Evolutionary conservation across 2,329 filamentous ascomycete genomes (phyloP).

Genomic region (Alternaria angustiovoidea): DNA sequence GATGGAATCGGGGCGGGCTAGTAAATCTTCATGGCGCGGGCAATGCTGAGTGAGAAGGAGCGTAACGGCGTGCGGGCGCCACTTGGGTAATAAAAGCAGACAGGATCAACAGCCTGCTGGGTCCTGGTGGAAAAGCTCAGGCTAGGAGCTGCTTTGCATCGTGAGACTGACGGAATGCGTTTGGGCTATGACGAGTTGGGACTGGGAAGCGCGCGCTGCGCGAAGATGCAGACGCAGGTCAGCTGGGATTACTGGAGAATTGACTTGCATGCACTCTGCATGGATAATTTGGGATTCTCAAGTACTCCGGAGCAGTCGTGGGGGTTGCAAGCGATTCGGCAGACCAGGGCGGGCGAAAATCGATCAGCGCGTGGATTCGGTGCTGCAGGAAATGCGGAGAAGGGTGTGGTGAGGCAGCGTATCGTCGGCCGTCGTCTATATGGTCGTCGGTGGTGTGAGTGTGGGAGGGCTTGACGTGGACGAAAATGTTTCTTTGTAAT

Average conservation of each 20-base stretch:
- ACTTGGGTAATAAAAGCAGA: constrained; percentile 37
- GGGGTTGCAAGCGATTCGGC: constrained; percentile 30
- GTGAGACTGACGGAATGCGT: constrained; percentile 37
- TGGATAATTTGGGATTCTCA: constrained; percentile 28
- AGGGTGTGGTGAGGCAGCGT: constrained; percentile 9
- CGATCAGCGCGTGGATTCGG: constrained; percentile 4
- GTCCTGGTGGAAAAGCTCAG: constrained; percentile 26
- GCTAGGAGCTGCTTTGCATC: constrained; percentile 41
- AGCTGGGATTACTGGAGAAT: constrained; percentile 30
- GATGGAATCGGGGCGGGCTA: constrained; percentile 17
- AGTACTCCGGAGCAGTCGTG: constrained; percentile 34
- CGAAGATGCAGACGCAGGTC: constrained; percentile 35
- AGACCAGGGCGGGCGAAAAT: constrained; percentile 19
- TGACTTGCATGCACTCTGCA: constrained; percentile 29
- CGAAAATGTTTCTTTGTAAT: background rate
- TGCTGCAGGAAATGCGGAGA: constrained; percentile 17
- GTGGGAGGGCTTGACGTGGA: constrained; percentile 2
- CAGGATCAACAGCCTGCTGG: constrained; percentile 40
- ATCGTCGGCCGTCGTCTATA: background rate
- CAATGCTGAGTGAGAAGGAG: constrained; percentile 23
- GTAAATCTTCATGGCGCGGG: constrained; percentile 40
- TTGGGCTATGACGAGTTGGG: constrained; percentile 32
- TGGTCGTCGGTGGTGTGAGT: background rate
- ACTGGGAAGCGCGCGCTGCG: constrained; percentile 45
- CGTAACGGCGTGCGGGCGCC: constrained; percentile 33